A percentile compares a stretch with the other conserved stretches of the same genome.
These are phyloP conservation scores for Lentinula aciculospora DNA, from an alignment of 768 basidiomycete species.

Conservation along the genomic window DNA sequence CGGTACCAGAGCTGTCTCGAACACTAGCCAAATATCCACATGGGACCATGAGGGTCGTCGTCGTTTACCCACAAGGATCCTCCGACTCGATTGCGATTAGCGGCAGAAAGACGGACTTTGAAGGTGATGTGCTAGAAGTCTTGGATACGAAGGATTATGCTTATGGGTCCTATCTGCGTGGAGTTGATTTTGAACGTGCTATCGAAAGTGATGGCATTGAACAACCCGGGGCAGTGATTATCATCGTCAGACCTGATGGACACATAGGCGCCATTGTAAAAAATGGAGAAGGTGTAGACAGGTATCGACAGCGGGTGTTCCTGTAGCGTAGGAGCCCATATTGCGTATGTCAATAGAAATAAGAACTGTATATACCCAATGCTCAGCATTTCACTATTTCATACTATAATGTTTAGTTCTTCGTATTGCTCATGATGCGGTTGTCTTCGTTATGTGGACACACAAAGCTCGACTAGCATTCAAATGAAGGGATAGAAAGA, in stretches of 20 bases:
- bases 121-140: not conserved
- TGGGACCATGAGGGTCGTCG: not conserved
- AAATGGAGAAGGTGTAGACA: not conserved
- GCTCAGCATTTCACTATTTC: no score
- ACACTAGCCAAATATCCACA: not conserved
- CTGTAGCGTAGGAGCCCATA: no score
- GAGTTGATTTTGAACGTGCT: not conserved
- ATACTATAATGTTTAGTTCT: no score
- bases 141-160: not conserved
- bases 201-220: not conserved
- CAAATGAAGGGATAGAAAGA: no score
- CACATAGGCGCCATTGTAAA: not conserved
- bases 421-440: not conserved
- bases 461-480: no score
- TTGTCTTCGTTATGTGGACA: not conserved
- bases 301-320: not conserved
- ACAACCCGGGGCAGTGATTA: not conserved
- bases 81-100: not conserved
- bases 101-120: no score
- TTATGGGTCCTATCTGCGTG: not conserved
- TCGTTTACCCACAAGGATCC: not conserved
- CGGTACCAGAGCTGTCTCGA: not conserved
- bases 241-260: not conserved
- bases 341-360: no score
- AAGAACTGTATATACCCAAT: no score